Evolutionary conservation across 345 rosid species (phyloP).

Genomic region (Gynandropsis gynandra): DNA sequence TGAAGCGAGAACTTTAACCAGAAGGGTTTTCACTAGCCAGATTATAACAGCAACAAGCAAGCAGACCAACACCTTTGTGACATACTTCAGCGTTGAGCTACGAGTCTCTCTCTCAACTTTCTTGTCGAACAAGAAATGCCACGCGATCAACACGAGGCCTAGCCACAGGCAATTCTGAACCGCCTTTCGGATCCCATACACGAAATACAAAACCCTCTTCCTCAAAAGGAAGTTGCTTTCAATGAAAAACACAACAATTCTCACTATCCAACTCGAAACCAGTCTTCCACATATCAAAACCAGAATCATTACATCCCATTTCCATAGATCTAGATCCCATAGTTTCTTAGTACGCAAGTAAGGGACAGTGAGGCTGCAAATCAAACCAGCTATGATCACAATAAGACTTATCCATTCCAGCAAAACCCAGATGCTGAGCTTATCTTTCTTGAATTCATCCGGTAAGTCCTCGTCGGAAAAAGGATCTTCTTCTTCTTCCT

Average conservation of each 20-base stretch:
- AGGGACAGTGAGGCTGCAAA: conserved; percentile 44
- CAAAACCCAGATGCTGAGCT: conserved; percentile 33
- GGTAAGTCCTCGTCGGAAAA: conserved; percentile 72
- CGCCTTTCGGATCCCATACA: conserved; percentile 64
- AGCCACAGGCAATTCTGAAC: conserved; percentile 92
- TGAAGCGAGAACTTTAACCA: conserved; percentile 88
- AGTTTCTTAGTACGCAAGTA: conserved; percentile 28
- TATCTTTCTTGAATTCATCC: conserved; percentile 49
- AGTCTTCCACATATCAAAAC: conserved; percentile 79
- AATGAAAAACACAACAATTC: conserved; percentile 50
- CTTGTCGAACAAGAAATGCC: conserved; percentile 71
- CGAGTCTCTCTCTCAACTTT: conserved; percentile 44
- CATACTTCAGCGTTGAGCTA: conserved; percentile 30
- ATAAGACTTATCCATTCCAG: conserved; percentile 67
- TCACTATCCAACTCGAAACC: conserved; percentile 77
- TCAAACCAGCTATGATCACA: conserved; percentile 45
- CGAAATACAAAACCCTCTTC: conserved; percentile 76
- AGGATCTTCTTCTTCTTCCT: conserved; percentile 71
- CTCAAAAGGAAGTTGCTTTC: conserved; percentile 74
- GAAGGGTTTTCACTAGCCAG: conserved; percentile 75
- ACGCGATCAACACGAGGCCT: conserved; percentile 67
- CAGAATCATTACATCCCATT: conserved; percentile 75
- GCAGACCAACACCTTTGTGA: conserved; percentile 63
- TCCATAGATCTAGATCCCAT: conserved; percentile 65
- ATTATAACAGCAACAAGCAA: conserved; percentile 57